phyloP scores from a whole-genome alignment of 2,329 filamentous ascomycete species.

The Fusarium chuoi region DNA sequence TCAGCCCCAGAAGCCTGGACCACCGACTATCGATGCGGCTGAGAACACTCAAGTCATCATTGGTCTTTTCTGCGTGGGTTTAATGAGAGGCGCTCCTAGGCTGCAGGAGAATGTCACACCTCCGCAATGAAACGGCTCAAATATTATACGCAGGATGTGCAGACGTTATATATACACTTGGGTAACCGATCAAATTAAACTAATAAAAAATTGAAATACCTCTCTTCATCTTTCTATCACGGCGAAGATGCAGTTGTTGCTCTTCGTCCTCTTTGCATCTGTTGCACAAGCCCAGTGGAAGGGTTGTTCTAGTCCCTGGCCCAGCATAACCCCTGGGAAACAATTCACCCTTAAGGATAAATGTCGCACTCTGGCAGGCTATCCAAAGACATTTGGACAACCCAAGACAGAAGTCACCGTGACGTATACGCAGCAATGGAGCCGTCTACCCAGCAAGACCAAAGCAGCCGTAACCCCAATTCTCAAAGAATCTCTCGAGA shows the following conservation, averaged over 20 bases:
- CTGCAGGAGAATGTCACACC: neutral
- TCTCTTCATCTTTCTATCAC: accelerated
- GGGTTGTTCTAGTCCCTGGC: constrained; percentile 14
- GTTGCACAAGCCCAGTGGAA: constrained; percentile 1
- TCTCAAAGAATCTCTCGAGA: constrained; percentile 2
- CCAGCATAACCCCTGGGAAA: neutral
- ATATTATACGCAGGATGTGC: neutral
- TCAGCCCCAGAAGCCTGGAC: neutral
- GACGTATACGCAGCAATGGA: constrained; percentile 19
- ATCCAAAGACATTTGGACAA: constrained; percentile 8
- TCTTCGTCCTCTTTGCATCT: neutral
- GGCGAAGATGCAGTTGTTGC: neutral
- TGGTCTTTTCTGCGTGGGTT: neutral
- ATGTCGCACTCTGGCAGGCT: constrained; percentile 10
- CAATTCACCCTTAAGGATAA: constrained; percentile 3
- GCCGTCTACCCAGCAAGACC: neutral
- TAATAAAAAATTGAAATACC: neutral
- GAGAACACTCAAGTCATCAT: neutral
- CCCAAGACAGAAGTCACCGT: constrained; percentile 6
- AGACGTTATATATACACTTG: neutral
- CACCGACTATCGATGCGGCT: neutral
- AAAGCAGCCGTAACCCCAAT: constrained; percentile 1
- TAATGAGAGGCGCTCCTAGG: neutral
- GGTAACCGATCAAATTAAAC: neutral
- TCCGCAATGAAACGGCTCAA: constrained; percentile 3